phyloP scores from a whole-genome alignment of 257 asterid genomes.

The Anisodus acutangulus region DNA sequence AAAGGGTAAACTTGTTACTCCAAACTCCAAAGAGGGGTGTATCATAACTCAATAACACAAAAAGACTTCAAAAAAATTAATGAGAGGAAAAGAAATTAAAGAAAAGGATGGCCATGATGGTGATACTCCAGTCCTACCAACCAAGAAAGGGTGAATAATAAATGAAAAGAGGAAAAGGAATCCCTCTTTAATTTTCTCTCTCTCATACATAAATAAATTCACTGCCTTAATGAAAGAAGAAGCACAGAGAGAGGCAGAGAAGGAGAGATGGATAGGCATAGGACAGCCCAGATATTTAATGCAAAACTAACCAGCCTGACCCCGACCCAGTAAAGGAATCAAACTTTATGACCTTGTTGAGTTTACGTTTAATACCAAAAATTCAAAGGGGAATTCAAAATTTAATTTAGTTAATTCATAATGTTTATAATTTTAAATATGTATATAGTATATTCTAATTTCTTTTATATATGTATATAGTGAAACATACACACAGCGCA shows the following conservation, averaged over 20 bases:
- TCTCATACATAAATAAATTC: constrained; percentile 31
- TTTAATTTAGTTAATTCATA: neutral
- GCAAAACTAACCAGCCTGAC: constrained; percentile 38
- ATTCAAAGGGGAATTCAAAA: neutral
- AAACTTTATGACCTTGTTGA: constrained; percentile 34
- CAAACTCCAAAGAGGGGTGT: neutral
- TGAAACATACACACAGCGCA: neutral
- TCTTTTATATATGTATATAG: neutral
- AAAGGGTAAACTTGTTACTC: neutral
- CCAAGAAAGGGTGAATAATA: constrained; percentile 38
- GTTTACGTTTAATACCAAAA: neutral
- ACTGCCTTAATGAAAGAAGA: constrained; percentile 33
- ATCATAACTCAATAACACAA: neutral
- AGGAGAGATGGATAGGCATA: constrained; percentile 24
- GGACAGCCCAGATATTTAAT: constrained; percentile 36
- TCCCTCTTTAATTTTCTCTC: constrained; percentile 32
- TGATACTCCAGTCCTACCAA: constrained; percentile 37
- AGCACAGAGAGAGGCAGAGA: constrained; percentile 14
- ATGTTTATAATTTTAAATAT: neutral
- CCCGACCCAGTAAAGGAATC: constrained; percentile 35
- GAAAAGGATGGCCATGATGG: constrained; percentile 39
- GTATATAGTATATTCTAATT: neutral
- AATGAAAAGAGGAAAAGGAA: constrained; percentile 43
- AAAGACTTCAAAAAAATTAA: neutral
- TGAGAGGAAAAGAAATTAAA: neutral